Conservation (phyloP, 2,329 filamentous ascomycete genomes). For the Orbilia javanica region DNA sequence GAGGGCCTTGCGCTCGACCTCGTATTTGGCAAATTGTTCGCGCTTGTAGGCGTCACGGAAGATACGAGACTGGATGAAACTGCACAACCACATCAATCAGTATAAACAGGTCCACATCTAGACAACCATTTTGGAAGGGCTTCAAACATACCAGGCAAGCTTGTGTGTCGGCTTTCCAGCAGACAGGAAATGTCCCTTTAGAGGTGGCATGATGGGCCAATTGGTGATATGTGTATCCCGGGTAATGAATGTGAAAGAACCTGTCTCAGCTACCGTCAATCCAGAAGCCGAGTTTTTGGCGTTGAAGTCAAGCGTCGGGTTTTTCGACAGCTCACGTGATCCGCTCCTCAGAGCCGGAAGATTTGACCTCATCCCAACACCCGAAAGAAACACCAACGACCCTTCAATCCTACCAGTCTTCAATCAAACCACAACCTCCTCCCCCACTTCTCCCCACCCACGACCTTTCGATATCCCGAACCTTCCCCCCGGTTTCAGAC, state of each 20-base stretch:
- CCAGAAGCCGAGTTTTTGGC: neutral
- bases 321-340: conserved; percentile 44
- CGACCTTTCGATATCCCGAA: neutral
- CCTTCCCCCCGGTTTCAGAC: neutral
- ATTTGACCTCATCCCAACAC: conserved; percentile 55
- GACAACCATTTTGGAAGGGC: neutral
- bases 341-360: conserved; percentile 36
- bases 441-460: neutral
- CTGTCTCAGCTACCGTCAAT: neutral
- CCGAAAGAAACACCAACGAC: conserved; percentile 8
- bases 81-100: neutral
- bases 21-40: conserved; percentile 86
- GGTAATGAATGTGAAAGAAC: conserved; percentile 9
- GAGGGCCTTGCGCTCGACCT: conserved; percentile 84
- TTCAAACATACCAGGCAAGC: conserved; percentile 40
- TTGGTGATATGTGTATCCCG: conserved; percentile 2
- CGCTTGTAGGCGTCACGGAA: conserved; percentile 98
- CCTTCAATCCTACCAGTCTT: neutral
- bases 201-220: conserved; percentile 25
- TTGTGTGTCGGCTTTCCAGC: conserved; percentile 50
- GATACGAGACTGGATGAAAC: conserved; percentile 85
- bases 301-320: conserved; percentile 10
- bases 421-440: neutral
- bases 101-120: too few relatives aligned
- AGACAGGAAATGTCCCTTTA: conserved; percentile 47